A percentile compares a stretch with the other conserved stretches of the same genome.
These are phyloP conservation scores for Stachybotrys elegans DNA, from an alignment of 2,329 filamentous ascomycete species.

Conservation along the genomic window DNA sequence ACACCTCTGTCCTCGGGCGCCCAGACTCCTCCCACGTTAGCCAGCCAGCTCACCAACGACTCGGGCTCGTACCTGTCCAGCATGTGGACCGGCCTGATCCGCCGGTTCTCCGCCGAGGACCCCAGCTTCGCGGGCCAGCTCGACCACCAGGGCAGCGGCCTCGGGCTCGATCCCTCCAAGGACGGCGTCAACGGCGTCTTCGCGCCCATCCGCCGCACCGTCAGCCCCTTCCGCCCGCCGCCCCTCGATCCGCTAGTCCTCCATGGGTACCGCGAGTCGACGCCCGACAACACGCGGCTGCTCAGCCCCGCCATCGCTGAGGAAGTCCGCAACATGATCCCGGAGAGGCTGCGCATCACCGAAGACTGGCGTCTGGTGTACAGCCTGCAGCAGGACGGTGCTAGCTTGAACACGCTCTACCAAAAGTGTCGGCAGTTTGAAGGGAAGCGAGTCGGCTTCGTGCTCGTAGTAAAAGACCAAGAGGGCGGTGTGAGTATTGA, in stretches of 20 bases:
- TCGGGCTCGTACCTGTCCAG: conserved; percentile 22
- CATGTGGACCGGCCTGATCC: conserved; percentile 59
- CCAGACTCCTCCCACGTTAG: conserved; percentile 12
- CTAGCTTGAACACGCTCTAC: conserved; percentile 82
- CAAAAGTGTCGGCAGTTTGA: conserved; percentile 66
- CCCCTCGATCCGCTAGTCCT: conserved; percentile 78
- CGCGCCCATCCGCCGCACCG: conserved; percentile 45
- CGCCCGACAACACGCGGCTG: conserved; percentile 56
- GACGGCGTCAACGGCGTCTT: conserved; percentile 56
- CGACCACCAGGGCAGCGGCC: conserved; percentile 12
- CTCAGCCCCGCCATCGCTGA: conserved; percentile 74
- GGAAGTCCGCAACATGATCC: conserved; percentile 86
- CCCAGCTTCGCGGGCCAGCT: conserved; percentile 22
- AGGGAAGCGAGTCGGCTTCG: conserved; percentile 74
- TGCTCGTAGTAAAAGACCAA: conserved; percentile 79
- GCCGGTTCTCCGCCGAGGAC: conserved; percentile 56
- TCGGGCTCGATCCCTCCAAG: conserved; percentile 16
- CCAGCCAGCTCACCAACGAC: conserved; percentile 13
- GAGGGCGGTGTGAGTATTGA: conserved; percentile 60
- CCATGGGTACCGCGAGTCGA: conserved; percentile 58
- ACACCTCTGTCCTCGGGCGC: conserved; percentile 14
- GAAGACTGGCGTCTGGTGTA: conserved; percentile 86
- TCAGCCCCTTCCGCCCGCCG: conserved; percentile 80
- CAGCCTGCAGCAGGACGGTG: conserved; percentile 87
- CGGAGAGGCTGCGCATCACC: conserved; percentile 77